Evolutionary conservation across 2,329 filamentous ascomycete species (phyloP).

Genomic region (Aspergillus cejpii): DNA sequence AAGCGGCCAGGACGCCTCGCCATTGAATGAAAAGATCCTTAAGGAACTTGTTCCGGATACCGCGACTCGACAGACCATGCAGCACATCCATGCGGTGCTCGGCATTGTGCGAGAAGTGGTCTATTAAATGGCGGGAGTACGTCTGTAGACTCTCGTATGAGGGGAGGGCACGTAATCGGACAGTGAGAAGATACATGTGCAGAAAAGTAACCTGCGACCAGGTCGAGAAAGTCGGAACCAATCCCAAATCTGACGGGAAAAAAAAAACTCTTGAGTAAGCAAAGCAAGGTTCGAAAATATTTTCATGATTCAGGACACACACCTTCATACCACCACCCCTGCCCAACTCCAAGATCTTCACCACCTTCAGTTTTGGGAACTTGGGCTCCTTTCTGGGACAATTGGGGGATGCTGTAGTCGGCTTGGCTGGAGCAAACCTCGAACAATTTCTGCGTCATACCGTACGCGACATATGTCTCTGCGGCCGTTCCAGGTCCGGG

Average conservation of each 20-base stretch:
- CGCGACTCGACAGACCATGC: conserved; percentile 46
- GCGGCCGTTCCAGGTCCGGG: conserved; percentile 39
- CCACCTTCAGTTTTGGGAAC: conserved; percentile 68
- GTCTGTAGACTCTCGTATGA: conserved; percentile 58
- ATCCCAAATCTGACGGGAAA: conserved; percentile 64
- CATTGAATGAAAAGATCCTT: conserved; percentile 93
- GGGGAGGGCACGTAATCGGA: conserved; percentile 70
- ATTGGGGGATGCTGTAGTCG: conserved; percentile 67
- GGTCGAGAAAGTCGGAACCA: conserved; percentile 82
- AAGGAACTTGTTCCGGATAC: conserved; percentile 54
- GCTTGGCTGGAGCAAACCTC: conserved; percentile 66
- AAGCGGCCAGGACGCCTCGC: conserved; percentile 73
- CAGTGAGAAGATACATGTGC: conserved; percentile 87
- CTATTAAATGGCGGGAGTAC: conserved; percentile 85
- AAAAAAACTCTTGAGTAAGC: no score
- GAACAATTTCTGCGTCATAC: conserved; percentile 70
- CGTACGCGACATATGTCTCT: conserved; percentile 72
- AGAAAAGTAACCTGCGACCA: conserved; percentile 96
- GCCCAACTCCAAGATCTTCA: conserved; percentile 71
- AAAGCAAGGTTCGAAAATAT: not conserved
- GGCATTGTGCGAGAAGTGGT: conserved; percentile 72
- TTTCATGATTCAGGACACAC: conserved; percentile 28
- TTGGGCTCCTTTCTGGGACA: conserved; percentile 57
- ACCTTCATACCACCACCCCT: conserved; percentile 79
- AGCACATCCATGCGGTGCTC: conserved; percentile 60